A percentile compares a stretch with the other conserved stretches of the same genome.
These are phyloP conservation scores for Raphanus raphanistrum DNA, from an alignment of 345 rosid genomes.

Conservation along the genomic window DNA sequence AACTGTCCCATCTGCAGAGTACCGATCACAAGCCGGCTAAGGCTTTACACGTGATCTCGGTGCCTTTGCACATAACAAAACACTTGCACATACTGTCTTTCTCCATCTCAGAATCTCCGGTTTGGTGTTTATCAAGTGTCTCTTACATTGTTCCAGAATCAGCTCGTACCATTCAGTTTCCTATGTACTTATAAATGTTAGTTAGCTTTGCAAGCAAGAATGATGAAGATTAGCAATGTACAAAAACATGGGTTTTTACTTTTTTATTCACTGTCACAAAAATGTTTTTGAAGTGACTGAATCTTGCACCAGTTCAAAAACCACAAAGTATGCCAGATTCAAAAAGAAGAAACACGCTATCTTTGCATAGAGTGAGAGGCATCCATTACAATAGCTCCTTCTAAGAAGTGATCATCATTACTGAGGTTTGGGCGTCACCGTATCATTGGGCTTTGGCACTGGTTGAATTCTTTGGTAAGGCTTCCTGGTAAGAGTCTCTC, in stretches of 20 bases:
- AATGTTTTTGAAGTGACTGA: constrained; percentile 17
- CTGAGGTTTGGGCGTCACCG: constrained; percentile 34
- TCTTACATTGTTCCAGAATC: constrained; percentile 10
- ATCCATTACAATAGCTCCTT: constrained; percentile 4
- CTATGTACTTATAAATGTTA: constrained; percentile 1
- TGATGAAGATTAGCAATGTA: constrained; percentile 25
- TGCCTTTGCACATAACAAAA: neutral
- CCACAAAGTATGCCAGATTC: constrained; percentile 8
- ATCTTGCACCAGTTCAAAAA: constrained; percentile 21
- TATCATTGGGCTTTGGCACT: constrained; percentile 42
- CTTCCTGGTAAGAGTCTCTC: constrained; percentile 86
- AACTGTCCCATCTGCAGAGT: constrained; percentile 68
- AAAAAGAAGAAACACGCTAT: constrained; percentile 9
- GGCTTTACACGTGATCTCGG: constrained; percentile 47
- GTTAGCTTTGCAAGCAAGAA: constrained; percentile 25
- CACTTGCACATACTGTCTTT: constrained; percentile 9
- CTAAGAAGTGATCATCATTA: constrained; percentile 1
- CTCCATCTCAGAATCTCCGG: constrained; percentile 3
- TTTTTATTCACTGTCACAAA: constrained; percentile 26
- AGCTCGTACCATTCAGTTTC: constrained; percentile 6
- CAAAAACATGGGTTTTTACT: constrained; percentile 30
- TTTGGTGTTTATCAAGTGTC: neutral
- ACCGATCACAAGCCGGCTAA: constrained; percentile 49
- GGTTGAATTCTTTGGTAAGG: constrained; percentile 83
- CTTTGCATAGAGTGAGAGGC: neutral